phyloP scores from a whole-genome alignment of 192 early-diverging fungal species.

The Entomortierella lignicola region DNA sequence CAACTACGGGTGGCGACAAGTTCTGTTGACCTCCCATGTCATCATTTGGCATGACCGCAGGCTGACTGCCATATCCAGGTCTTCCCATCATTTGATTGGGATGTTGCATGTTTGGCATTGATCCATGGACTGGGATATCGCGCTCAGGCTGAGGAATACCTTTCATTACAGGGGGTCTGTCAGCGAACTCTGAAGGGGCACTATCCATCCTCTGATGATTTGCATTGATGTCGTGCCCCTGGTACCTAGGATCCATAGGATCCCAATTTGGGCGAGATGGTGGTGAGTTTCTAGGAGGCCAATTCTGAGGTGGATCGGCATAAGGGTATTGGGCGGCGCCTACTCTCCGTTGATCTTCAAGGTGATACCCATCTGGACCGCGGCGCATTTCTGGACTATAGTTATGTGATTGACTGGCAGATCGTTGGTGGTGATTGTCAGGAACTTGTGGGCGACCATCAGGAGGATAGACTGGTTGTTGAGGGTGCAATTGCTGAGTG shows the following conservation, averaged over 20 bases:
- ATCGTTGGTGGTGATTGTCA: not conserved
- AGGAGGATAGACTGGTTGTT: conserved; percentile 1
- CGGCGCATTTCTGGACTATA: not conserved
- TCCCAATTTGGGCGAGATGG: not conserved
- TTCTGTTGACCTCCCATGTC: not conserved
- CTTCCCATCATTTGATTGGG: conserved; percentile 3
- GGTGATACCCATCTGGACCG: not conserved
- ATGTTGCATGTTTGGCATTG: not conserved
- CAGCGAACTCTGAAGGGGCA: not conserved
- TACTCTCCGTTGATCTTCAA: conserved; percentile 6
- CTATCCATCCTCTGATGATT: not conserved
- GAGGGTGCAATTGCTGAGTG: not conserved
- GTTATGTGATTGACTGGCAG: not conserved
- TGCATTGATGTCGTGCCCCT: not conserved
- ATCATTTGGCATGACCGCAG: not conserved
- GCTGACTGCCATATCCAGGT: not conserved
- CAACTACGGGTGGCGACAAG: not conserved
- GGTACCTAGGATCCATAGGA: conserved; percentile 5
- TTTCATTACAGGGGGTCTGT: not conserved
- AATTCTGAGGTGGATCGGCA: not conserved
- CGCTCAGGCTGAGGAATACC: conserved; percentile 1
- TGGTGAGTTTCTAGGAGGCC: conserved; percentile 1
- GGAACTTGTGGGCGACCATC: conserved; percentile 1
- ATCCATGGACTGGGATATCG: conserved; percentile 1
- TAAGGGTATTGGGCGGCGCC: not conserved